Evolutionary conservation across 2,329 filamentous ascomycete species (phyloP), one percentile per base, ranked within the genome.

Genomic region (Dactylellina haptotyla): DNA sequence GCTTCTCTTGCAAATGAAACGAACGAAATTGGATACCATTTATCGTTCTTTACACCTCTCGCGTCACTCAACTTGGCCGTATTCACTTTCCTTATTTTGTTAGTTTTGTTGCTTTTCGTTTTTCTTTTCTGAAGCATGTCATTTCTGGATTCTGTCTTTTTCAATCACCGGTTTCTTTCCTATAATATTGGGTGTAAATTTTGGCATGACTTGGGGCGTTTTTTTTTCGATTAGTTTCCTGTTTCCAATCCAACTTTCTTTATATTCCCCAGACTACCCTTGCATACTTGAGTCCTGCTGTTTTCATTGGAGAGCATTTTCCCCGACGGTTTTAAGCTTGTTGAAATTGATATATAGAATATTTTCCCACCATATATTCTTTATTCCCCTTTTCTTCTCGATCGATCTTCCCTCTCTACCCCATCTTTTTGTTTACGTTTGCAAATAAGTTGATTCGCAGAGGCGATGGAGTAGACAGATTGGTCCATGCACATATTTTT

Each of bases 171-270:
- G 50, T 34, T 18, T 39, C 39, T 45, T 34, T 56, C 26, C 12
- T 65, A 41, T 72, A 61, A 73, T 66, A 59, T 48, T 54, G 69
- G 69, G 54, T 73, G 69, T 64, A 66, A 70, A 50, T n/a, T 66
- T 62, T 73, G 61, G 69, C 69, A 73, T 73, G 69, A 57, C 25
- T 53, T 54, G 61, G 61, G 69, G 69, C 69, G 69, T 73, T 72
- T 46, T 59, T 30, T 70, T 32, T 12, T 59, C n/a, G n/a, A n/a
- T 62, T 20, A 16, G 5, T 39, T 30, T 10, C 8, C 8, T 45
- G 39, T 50, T 32, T 43, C 41, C 58, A 67, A 58, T 45, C 53
- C 18, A 67, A 58, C 51, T 26, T 53, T 65, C 39, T 65, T 65
- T 72, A 54, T 23, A 23, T 50, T 20, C 26, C 12, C 5, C 41